These are phyloP conservation scores for Lotus japonicus DNA, from an alignment of 306 rosid genomes.

Conservation along the genomic window DNA sequence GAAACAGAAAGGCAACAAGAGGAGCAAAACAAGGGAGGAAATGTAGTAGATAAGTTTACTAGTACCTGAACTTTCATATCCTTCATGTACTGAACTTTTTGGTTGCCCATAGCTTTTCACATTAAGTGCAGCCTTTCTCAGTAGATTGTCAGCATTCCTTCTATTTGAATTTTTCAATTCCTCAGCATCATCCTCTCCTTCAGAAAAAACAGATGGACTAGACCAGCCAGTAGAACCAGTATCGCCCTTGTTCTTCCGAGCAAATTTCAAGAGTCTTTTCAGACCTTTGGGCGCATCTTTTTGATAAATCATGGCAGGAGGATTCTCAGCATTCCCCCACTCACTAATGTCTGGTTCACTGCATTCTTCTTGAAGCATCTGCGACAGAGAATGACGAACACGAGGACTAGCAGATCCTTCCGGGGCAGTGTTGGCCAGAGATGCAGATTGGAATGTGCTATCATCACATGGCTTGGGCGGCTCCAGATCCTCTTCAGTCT, in stretches of 20 bases:
- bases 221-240: constrained; percentile 71
- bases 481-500: constrained; percentile 74
- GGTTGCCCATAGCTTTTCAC: constrained; percentile 61
- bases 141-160: constrained; percentile 61
- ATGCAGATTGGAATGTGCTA: constrained; percentile 38
- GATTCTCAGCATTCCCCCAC: constrained; percentile 96
- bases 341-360: constrained; percentile 73
- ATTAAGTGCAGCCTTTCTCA: constrained; percentile 65
- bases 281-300: constrained; percentile 94
- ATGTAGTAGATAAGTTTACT: constrained; percentile 39
- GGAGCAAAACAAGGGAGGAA: constrained; percentile 13
- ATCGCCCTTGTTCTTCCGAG: constrained; percentile 91
- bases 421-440: constrained; percentile 42
- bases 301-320: constrained; percentile 71
- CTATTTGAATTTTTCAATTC: constrained; percentile 42
- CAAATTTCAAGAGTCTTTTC: constrained; percentile 89
- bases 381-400: constrained; percentile 90
- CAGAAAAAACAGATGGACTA: constrained; percentile 90
- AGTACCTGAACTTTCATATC: constrained; percentile 53
- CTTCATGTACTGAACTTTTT: constrained; percentile 47
- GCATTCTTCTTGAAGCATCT: constrained; percentile 94
- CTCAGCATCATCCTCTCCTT: constrained; percentile 94
- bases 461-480: constrained; percentile 40
- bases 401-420: constrained; percentile 59
- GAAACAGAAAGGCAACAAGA: constrained; percentile 1